Percentiles rank a stretch among this genome's conserved stretches.
phyloP scores from a whole-genome alignment of 257 asterid genomes.

The Solanum sitiens region DNA sequence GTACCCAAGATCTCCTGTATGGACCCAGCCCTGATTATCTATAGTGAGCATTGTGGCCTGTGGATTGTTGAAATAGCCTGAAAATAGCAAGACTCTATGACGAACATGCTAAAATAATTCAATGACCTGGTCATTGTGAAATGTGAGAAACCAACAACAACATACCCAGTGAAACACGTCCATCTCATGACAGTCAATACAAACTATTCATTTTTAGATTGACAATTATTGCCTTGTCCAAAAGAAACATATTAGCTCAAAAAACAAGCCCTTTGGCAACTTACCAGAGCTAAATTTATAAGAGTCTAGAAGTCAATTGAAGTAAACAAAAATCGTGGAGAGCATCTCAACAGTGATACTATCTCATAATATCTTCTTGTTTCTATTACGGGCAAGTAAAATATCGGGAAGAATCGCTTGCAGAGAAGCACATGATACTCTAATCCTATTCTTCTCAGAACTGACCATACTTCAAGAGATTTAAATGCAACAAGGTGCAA shows the following conservation, averaged over 20 bases:
- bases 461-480: neutral
- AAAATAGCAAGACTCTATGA: neutral
- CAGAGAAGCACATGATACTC: neutral
- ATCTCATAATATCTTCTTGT: neutral
- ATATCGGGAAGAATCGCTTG: neutral
- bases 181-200: neutral
- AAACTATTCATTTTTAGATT: neutral
- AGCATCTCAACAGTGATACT: neutral
- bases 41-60: conserved; percentile 77
- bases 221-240: neutral
- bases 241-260: neutral
- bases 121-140: neutral
- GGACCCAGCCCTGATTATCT: conserved; percentile 93
- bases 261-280: neutral
- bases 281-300: neutral
- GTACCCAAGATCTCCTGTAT: conserved; percentile 95
- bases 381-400: neutral
- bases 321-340: neutral
- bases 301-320: neutral
- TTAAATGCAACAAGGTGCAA: neutral
- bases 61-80: conserved; percentile 77
- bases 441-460: neutral
- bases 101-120: neutral
- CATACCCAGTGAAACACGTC: neutral
- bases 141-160: neutral